These are phyloP conservation scores for Gnomoniopsis smithogilvyi DNA, from an alignment of 2,329 filamentous ascomycete species.

Conservation along the genomic window DNA sequence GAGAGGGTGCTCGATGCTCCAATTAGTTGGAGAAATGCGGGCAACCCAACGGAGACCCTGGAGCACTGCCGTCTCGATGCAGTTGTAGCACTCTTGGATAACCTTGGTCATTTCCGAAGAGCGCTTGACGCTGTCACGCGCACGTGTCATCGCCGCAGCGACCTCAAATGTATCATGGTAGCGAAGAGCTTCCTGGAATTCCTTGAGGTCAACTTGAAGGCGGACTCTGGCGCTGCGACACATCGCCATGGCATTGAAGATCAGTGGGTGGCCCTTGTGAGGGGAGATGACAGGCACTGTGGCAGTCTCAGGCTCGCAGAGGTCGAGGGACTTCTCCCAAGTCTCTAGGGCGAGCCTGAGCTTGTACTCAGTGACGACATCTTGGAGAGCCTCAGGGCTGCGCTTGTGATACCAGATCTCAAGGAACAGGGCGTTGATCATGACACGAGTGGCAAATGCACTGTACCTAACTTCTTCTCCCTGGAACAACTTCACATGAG, in stretches of 20 bases:
- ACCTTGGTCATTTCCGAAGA: slow-evolving; percentile 98
- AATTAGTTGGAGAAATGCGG: slow-evolving; percentile 96
- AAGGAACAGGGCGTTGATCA: slow-evolving; percentile 98
- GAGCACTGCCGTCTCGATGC: slow-evolving; percentile 90
- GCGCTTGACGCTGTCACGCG: slow-evolving; percentile 89
- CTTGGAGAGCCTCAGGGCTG: slow-evolving; percentile 93
- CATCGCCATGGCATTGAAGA: slow-evolving; percentile 98
- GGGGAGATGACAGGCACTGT: slow-evolving; percentile 88
- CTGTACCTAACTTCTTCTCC: slow-evolving; percentile 89
- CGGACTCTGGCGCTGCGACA: slow-evolving; percentile 91
- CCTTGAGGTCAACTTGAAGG: slow-evolving; percentile 92
- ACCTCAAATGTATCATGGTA: slow-evolving; percentile 98
- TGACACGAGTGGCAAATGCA: slow-evolving; percentile 92
- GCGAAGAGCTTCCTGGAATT: slow-evolving; percentile 90
- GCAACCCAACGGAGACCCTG: slow-evolving; percentile 98
- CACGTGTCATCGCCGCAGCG: slow-evolving; percentile 91
- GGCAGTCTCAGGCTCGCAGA: slow-evolving; percentile 88
- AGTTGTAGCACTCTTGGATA: slow-evolving; percentile 96
- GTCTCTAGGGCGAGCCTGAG: slow-evolving; percentile 91
- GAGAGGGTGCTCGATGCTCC: slow-evolving; percentile 97
- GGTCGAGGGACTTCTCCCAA: slow-evolving; percentile 95
- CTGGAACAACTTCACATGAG: slow-evolving; percentile 93
- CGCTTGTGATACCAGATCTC: slow-evolving; percentile 99
- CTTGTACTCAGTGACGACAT: slow-evolving; percentile 98
- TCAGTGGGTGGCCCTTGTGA: slow-evolving; percentile 91